phyloP scores from a whole-genome alignment of 768 basidiomycete genomes.

The Tylopilus subfusipes region DNA sequence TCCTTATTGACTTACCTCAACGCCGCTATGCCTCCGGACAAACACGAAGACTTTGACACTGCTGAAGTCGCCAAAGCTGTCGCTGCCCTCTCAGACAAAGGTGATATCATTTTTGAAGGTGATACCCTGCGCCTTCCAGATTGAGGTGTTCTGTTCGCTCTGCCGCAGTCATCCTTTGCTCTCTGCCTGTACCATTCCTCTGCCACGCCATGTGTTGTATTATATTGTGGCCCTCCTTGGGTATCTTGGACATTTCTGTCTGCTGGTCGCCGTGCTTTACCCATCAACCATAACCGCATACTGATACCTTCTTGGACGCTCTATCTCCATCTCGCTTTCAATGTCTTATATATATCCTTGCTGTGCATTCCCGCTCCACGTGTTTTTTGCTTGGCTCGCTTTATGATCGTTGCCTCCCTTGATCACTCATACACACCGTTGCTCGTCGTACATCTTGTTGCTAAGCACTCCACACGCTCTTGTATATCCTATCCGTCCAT shows the following conservation, averaged over 20 bases:
- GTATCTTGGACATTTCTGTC: slow-evolving; percentile 20
- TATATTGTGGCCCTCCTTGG: slow-evolving; percentile 16
- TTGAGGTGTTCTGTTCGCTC: slow-evolving; percentile 3
- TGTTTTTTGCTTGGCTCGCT: neutral
- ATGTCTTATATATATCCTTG: slow-evolving; percentile 17
- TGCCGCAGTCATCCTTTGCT: neutral
- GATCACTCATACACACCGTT: neutral
- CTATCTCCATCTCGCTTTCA: slow-evolving; percentile 10
- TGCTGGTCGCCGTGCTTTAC: slow-evolving; percentile 3
- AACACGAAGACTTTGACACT: slow-evolving; percentile 80
- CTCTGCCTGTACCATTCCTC: neutral
- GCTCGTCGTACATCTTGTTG: neutral
- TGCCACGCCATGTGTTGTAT: slow-evolving; percentile 8
- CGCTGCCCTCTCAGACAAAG: slow-evolving; percentile 43
- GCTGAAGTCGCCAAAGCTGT: slow-evolving; percentile 59
- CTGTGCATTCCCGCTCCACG: slow-evolving; percentile 11
- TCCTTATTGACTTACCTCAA: slow-evolving; percentile 69
- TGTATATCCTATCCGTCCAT: slow-evolving; percentile 18
- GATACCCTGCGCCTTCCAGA: slow-evolving; percentile 37
- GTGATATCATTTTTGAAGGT: slow-evolving; percentile 49
- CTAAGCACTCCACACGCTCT: slow-evolving; percentile 2
- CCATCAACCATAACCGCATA: slow-evolving; percentile 4
- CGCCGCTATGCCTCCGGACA: slow-evolving; percentile 71
- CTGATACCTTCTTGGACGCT: slow-evolving; percentile 25
- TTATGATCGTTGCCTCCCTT: neutral